Evolutionary conservation across 1,139 yeast genomes (phyloP), one percentile per base, ranked within the genome.

Genomic region (Candida smagusa): DNA sequence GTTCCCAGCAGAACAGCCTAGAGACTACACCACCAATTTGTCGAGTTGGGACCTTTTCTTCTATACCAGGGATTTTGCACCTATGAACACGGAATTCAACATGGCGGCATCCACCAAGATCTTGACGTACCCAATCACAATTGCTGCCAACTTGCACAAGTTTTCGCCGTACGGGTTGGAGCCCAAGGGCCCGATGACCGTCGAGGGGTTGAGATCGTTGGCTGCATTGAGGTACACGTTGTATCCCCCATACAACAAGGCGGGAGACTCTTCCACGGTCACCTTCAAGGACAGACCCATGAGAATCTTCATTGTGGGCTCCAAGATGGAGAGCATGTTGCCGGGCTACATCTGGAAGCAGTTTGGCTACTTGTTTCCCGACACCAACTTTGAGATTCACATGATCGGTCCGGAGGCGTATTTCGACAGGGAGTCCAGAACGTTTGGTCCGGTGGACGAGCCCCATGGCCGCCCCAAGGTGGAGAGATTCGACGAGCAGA

Each of bases 301-400:
- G 71, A 77, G 98, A 49, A 72, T 92, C 37, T 92, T 92, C 63
- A 76, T 92, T 40, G 70, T 92, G 30, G 97, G 97, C 16, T 88
- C 98, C 6, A 79, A 94, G 49, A 88, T 95, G 54, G 98, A 92
- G 64, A 82, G 96, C 4, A 88, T 89, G 72, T 71, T 92, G 41
- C 98, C 98, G 4, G 88, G 89, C 11, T 95, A 86, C 56, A 92
- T 90, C 31, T 92, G 98, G 98, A 86, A 87, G 62, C 98, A 92
- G 64, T 68, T 92, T 49, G 84, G 90, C 25, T 88, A 80, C 57
- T 66, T 92, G 45, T 85, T 90, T 64, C 97, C 97, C 9, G 79
- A 81, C 38, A 78, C 82, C 40, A 77, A 79, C 45, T 81, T 92
- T 55, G 96, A 92, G 61, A 67, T 92, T 37, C 95, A 89, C 57